Evolutionary conservation across 2,329 filamentous ascomycete species (phyloP), one percentile per base, ranked within the genome.

Genomic region (Macroventuria anomochaeta): DNA sequence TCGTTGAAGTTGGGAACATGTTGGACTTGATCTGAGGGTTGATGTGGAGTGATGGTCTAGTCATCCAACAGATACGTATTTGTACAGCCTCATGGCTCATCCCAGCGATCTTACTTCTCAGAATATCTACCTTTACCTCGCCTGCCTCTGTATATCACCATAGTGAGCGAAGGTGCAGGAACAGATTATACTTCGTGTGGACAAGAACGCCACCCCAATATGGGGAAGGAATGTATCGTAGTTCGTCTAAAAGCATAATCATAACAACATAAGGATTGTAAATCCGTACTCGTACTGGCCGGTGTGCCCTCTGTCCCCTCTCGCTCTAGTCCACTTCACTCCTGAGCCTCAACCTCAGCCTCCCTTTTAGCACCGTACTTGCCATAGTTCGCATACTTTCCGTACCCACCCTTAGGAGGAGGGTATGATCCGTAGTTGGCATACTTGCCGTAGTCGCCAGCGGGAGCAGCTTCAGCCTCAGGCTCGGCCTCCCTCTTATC

Each of bases 321-420:
- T 18, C 8, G n/a, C 18, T 15, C 6, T 8, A 7, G 18, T 21
- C 18, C 5, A 11, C 38, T 13, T 31, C 13, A 40, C 38, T 29
- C 25, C 25, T 50, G 31, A 20, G 33, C 20, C 13, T 44, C 48
- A 3, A 28, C 48, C 15, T 46, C 41, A 2, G 28, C 23, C 25
- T 49, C 25, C 2, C 13, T 20, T 34, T 53, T 32, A 2, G 36
- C 37, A 13, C 23, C 34, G 41, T 62, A 62, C 13, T 53, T 48
- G 4, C 56, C 60, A 47, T 66, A 66, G 20, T 15, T 33, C 4
- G 56, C 59, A 18, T 66, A 66, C 6, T 36, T 34, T 3, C 58
- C 59, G 21, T 67, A 67, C 5, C 57, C 56, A 5, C 42, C 63
- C 15, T 55, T 55, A 2, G 55, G 54, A 0, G 51, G 43, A 7